Evolutionary conservation across 108 stramenopile species (phyloP).

Genomic region (Nitzschia putrida): DNA sequence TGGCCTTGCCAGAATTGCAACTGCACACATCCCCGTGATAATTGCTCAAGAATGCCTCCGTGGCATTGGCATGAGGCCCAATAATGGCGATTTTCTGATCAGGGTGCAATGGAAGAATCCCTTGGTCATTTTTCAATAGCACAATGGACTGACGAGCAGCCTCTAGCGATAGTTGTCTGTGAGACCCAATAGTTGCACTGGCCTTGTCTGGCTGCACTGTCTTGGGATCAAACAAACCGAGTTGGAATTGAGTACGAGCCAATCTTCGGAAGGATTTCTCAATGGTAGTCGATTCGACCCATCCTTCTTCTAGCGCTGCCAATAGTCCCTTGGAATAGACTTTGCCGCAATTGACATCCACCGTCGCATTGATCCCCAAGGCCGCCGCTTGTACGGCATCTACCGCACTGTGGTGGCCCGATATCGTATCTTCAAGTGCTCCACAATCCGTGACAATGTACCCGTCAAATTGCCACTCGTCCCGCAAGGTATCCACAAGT

Average conservation of each 20-base stretch:
- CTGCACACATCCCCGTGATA: constrained; percentile 43
- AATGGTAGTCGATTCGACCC: constrained; percentile 27
- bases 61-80: constrained; percentile 54
- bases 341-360: constrained; percentile 59
- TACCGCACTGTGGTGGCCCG: constrained; percentile 36
- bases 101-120: constrained; percentile 31
- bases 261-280: constrained; percentile 39
- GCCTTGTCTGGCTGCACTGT: constrained; percentile 23
- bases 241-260: constrained; percentile 38
- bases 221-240: constrained; percentile 51
- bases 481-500: constrained; percentile 41
- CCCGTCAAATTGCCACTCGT: constrained; percentile 58
- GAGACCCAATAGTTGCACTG: constrained; percentile 24
- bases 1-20: neutral
- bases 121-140: constrained; percentile 41
- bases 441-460: constrained; percentile 73
- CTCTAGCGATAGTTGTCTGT: constrained; percentile 40
- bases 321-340: constrained; percentile 21
- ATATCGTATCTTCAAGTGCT: constrained; percentile 46
- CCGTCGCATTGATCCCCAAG: constrained; percentile 38
- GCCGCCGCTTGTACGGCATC: constrained; percentile 38
- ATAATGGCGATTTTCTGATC: constrained; percentile 44
- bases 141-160: constrained; percentile 56
- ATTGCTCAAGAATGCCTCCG: constrained; percentile 32
- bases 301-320: constrained; percentile 33